Conservation (phyloP, 768 basidiomycete species). For the Phlebiopsis flavidoalba region DNA sequence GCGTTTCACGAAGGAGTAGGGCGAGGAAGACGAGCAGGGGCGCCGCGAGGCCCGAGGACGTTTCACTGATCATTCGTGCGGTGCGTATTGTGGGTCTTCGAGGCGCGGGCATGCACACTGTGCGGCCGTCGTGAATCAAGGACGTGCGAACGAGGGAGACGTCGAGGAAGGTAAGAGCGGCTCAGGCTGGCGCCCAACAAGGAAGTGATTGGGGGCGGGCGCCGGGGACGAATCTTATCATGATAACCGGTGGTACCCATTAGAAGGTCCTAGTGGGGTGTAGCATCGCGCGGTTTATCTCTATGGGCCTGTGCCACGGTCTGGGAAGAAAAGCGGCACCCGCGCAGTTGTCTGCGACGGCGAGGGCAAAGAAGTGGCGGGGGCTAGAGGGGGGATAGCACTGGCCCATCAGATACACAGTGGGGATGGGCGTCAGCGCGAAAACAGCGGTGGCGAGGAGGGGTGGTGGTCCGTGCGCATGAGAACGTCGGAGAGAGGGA, state of each 20-base stretch:
- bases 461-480: background rate
- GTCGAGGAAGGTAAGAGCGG: background rate
- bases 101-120: background rate
- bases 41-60: conserved; percentile 10
- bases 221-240: conserved; percentile 10
- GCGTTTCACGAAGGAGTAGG: conserved; percentile 43
- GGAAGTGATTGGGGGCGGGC: background rate
- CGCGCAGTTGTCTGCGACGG: background rate
- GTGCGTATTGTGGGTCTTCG: conserved; percentile 9
- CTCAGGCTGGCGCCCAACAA: background rate
- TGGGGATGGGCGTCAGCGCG: background rate
- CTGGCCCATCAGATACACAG: too few relatives aligned
- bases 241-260: conserved; percentile 10
- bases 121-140: too few relatives aligned
- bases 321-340: conserved; percentile 1
- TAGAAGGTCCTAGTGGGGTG: too few relatives aligned
- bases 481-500: background rate
- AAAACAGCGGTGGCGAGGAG: background rate
- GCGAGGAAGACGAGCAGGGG: conserved; percentile 43
- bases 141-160: background rate
- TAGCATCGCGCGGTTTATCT: background rate
- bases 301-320: conserved; percentile 1
- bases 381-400: too few relatives aligned
- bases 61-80: conserved; percentile 10
- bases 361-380: too few relatives aligned